phyloP scores from a whole-genome alignment of 352 stramenopile species.

The Phytophthora foliorum region DNA sequence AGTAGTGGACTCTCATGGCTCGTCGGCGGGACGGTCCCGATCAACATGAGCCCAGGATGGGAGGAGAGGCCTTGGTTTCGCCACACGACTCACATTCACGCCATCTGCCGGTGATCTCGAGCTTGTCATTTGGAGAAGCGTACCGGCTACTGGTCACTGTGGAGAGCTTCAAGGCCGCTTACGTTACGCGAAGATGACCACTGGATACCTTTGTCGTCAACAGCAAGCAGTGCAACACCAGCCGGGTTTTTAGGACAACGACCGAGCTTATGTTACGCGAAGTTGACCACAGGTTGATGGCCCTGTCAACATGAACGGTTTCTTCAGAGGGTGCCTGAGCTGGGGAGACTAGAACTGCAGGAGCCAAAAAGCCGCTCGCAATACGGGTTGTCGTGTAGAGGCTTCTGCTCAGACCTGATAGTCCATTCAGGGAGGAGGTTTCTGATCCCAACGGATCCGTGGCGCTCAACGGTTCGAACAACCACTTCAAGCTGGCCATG shows the following conservation, averaged over 20 bases:
- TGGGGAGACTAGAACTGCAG: too few species aligned
- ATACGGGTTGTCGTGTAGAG: too few species aligned
- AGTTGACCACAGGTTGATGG: neutral
- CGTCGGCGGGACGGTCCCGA: neutral
- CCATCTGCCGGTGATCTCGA: constrained; percentile 31
- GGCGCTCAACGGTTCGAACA: too few species aligned
- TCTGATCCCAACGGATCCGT: too few species aligned
- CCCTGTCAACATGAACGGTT: neutral
- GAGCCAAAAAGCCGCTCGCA: neutral
- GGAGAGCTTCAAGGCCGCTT: constrained; percentile 25
- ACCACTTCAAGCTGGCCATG: too few species aligned
- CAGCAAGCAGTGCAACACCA: constrained; percentile 1
- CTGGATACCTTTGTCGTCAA: constrained; percentile 20
- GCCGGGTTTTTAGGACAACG: too few species aligned
- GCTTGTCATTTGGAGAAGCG: constrained; percentile 16
- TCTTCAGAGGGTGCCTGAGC: too few species aligned
- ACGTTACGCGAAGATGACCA: constrained; percentile 36
- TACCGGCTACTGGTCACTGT: neutral
- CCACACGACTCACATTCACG: constrained; percentile 23
- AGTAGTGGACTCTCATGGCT: too few species aligned
- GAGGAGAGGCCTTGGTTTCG: constrained; percentile 30
- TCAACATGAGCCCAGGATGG: constrained; percentile 24
- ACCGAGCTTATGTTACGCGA: neutral
- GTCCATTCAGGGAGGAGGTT: too few species aligned
- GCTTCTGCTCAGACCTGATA: too few species aligned